Percentiles rank a stretch among this genome's conserved stretches.
phyloP scores from a whole-genome alignment of 169 alveolate species.

The Cyclospora cayetanensis region DNA sequence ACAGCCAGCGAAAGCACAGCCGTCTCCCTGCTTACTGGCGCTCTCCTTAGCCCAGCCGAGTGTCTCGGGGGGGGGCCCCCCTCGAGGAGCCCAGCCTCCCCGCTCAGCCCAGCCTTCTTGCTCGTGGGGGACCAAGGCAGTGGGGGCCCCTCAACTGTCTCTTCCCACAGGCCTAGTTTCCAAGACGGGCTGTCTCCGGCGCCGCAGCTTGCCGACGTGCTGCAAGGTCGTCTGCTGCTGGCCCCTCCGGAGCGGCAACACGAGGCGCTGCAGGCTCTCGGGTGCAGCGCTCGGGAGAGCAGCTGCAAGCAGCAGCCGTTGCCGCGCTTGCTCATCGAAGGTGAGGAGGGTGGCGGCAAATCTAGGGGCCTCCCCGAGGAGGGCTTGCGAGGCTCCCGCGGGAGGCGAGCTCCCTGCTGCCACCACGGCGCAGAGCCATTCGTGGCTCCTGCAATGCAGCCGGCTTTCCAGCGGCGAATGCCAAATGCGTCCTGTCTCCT shows the following conservation, averaged over 20 bases:
- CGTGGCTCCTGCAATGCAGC: too few species aligned
- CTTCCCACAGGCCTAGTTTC: not conserved
- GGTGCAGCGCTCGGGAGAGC: not conserved
- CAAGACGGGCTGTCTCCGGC: slow-evolving; percentile 4
- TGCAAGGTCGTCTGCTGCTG: not conserved
- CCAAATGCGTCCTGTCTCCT: too few species aligned
- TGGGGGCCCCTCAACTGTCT: too few species aligned
- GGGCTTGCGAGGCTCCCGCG: not conserved
- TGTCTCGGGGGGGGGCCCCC: not conserved
- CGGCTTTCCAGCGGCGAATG: too few species aligned
- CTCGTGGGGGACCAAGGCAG: too few species aligned
- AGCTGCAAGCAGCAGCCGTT: not conserved
- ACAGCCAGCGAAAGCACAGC: slow-evolving; percentile 51
- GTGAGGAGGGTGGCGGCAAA: not conserved
- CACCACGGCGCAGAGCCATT: too few species aligned
- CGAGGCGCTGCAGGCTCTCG: slow-evolving; percentile 19
- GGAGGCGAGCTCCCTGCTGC: slow-evolving; percentile 9
- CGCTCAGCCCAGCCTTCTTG: not conserved
- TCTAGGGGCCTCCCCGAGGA: not conserved
- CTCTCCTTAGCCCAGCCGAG: not conserved
- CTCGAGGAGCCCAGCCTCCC: not conserved
- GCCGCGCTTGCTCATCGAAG: not conserved
- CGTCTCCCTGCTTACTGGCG: not conserved
- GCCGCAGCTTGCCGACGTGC: too few species aligned
- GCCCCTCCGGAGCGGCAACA: not conserved